phyloP scores from a whole-genome alignment of 176 grass and related monocot species.

The Neostapfia colusana region DNA sequence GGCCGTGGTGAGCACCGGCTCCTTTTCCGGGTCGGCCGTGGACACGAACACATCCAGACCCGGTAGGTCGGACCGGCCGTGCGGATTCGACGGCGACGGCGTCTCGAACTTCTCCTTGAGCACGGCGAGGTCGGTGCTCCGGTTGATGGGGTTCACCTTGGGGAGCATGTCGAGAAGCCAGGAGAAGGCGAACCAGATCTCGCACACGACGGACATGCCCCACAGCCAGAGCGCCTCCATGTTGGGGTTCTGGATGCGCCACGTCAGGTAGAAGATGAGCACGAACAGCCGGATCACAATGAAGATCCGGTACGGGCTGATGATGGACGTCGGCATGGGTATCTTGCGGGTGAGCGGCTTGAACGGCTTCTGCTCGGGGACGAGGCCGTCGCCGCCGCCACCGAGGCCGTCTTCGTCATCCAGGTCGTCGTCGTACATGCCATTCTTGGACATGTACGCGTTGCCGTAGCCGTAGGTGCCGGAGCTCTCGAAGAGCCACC shows the following conservation, averaged over 20 bases:
- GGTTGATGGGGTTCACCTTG: conserved; percentile 88
- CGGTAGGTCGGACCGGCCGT: conserved; percentile 77
- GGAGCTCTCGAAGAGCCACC: conserved; percentile 93
- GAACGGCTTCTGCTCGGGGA: conserved; percentile 73
- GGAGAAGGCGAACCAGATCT: conserved; percentile 99
- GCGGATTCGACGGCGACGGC: conserved; percentile 66
- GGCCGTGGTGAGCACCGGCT: conserved; percentile 86
- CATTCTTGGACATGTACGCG: conserved; percentile 66
- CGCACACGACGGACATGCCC: conserved; percentile 96
- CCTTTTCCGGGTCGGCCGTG: conserved; percentile 94
- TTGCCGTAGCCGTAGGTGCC: conserved; percentile 96
- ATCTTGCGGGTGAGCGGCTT: conserved; percentile 90
- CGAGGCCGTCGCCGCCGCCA: conserved; percentile 29
- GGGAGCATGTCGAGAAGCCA: conserved; percentile 91
- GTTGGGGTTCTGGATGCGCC: conserved; percentile 81
- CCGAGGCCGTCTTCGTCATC: conserved; percentile 46
- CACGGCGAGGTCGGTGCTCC: conserved; percentile 67
- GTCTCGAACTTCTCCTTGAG: conserved; percentile 94
- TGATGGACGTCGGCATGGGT: conserved; percentile 74
- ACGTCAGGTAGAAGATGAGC: conserved; percentile 83
- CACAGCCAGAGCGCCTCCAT: conserved; percentile 92
- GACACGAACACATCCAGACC: conserved; percentile 94
- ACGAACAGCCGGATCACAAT: conserved; percentile 71
- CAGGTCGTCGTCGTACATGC: conserved; percentile 59
- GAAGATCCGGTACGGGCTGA: conserved; percentile 91